These are phyloP conservation scores for Suillus clintonianus DNA, from an alignment of 768 basidiomycete species.

Conservation along the genomic window DNA sequence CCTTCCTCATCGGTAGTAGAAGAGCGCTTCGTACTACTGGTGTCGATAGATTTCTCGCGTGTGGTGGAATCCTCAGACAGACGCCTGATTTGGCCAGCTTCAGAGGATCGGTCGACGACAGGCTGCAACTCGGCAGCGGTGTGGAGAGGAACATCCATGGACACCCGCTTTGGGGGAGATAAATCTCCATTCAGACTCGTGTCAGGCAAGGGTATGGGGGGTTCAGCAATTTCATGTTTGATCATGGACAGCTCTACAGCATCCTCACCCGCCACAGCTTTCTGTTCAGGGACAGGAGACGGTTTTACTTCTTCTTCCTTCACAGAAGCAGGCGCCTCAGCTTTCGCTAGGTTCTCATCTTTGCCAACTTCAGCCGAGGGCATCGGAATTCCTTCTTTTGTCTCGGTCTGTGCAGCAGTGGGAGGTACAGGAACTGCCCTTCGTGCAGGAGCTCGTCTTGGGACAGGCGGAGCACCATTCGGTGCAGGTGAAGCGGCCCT, in stretches of 20 bases:
- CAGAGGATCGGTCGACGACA: background rate
- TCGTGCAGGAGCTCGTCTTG: constrained; percentile 64
- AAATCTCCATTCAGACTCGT: background rate
- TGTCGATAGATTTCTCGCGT: constrained; percentile 17
- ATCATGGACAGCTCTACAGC: background rate
- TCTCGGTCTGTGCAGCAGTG: background rate
- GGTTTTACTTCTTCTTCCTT: constrained; percentile 8
- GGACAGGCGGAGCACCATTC: constrained; percentile 54
- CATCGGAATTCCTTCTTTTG: background rate
- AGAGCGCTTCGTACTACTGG: constrained; percentile 24
- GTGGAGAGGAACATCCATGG: background rate
- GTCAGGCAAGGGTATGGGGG: background rate
- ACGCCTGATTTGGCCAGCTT: background rate
- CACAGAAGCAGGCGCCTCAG: background rate
- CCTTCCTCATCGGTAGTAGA: constrained; percentile 34
- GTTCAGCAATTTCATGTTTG: background rate
- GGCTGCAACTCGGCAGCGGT: background rate
- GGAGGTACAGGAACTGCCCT: constrained; percentile 32
- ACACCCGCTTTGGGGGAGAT: background rate
- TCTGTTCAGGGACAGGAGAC: background rate
- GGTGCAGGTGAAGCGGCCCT: constrained; percentile 39
- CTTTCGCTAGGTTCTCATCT: background rate
- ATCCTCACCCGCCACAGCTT: background rate
- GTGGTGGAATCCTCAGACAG: constrained; percentile 6
- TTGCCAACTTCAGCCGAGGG: background rate